phyloP scores from a whole-genome alignment of 2,329 filamentous ascomycete genomes.

The Colletotrichum falcatum region DNA sequence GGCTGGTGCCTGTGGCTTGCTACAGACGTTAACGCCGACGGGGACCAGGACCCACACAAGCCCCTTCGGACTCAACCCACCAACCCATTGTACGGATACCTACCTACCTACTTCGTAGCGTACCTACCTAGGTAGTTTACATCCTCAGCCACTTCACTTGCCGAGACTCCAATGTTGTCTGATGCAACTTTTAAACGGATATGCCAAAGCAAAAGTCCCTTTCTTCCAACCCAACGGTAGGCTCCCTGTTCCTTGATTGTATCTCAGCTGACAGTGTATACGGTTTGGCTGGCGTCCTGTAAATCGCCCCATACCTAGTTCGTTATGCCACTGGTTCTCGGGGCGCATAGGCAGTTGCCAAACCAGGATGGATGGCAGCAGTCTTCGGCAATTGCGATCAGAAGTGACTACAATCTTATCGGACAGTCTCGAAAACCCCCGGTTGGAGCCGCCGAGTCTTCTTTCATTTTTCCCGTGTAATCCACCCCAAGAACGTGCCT shows the following conservation, averaged over 20 bases:
- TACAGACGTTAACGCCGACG: background rate
- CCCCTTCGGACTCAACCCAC: background rate
- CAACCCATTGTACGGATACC: background rate
- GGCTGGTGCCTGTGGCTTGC: background rate
- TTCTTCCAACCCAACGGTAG: background rate
- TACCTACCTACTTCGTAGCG: no score
- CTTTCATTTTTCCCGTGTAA: background rate
- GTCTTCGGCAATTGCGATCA: background rate
- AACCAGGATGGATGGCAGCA: background rate
- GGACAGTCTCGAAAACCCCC: background rate
- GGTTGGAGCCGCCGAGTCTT: background rate
- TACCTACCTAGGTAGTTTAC: background rate
- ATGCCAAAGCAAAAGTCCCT: slow-evolving; percentile 15
- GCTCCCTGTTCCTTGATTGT: background rate
- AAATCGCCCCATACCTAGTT: background rate
- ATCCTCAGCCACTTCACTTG: background rate
- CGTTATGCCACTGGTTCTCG: background rate
- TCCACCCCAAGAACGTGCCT: background rate
- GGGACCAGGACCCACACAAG: background rate
- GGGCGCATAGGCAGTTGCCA: slow-evolving; percentile 24
- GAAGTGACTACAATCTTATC: no score
- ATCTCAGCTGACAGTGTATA: background rate
- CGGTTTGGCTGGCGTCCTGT: background rate
- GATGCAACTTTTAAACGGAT: slow-evolving; percentile 11
- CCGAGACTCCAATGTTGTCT: background rate